phyloP scores from a whole-genome alignment of 1,139 yeast genomes.

The Pneumocystis murina region DNA sequence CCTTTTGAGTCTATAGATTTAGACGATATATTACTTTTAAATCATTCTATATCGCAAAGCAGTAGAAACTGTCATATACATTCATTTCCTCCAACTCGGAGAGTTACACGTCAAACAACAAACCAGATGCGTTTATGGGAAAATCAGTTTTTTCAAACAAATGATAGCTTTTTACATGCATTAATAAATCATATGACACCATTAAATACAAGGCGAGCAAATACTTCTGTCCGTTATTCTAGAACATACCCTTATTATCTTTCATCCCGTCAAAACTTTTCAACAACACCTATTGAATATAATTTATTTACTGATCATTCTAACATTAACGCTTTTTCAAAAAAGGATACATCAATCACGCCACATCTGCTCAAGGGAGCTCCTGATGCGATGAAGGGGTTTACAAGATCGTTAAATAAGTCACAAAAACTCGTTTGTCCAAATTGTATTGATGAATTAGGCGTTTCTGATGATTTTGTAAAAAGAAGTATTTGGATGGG shows the following conservation, averaged over 20 bases:
- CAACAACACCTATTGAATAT: background rate
- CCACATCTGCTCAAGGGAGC: background rate
- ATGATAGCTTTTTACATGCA: background rate
- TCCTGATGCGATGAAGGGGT: background rate
- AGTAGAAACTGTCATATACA: background rate
- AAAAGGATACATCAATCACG: background rate
- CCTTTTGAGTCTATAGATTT: background rate
- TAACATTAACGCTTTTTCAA: background rate
- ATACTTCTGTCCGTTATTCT: background rate
- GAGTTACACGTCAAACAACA: background rate
- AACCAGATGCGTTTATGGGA: background rate
- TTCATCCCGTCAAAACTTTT: background rate
- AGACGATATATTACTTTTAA: background rate
- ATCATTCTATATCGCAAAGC: background rate
- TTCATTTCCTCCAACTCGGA: background rate
- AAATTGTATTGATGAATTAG: constrained; percentile 8
- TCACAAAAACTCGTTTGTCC: constrained; percentile 9
- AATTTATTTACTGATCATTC: background rate
- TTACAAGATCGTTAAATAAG: constrained; percentile 7
- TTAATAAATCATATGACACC: background rate
- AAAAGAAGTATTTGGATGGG: constrained; percentile 5
- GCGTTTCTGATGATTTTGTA: constrained; percentile 6
- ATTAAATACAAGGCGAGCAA: background rate
- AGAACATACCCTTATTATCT: background rate
- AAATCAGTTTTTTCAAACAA: background rate